Conservation (phyloP, 2,329 filamentous ascomycete genomes). For the Aspergillus intermedius region DNA sequence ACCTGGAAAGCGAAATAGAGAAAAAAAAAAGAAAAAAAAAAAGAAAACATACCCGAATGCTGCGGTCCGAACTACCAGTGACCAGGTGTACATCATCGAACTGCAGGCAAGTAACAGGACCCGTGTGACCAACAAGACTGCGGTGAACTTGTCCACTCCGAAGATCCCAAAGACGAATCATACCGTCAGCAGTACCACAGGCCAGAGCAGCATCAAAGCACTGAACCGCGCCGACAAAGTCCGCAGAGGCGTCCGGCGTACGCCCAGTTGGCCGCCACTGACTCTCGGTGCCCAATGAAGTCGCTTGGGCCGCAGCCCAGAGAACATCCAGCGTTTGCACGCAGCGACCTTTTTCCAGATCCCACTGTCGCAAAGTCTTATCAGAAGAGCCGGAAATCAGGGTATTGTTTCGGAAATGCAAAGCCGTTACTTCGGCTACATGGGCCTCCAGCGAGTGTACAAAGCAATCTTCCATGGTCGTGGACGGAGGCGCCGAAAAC, state of each 20-base stretch:
- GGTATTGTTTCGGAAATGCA: slow-evolving; percentile 83
- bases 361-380: slow-evolving; percentile 97
- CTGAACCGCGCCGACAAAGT: slow-evolving; percentile 91
- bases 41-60: slow-evolving; percentile 68
- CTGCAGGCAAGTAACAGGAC: slow-evolving; percentile 85
- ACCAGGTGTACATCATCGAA: slow-evolving; percentile 95
- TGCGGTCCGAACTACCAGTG: slow-evolving; percentile 85
- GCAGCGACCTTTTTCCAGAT: slow-evolving; percentile 92
- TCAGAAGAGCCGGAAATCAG: slow-evolving; percentile 93
- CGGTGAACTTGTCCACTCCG: slow-evolving; percentile 94
- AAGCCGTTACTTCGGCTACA: slow-evolving; percentile 86
- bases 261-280: slow-evolving; percentile 66
- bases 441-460: slow-evolving; percentile 86
- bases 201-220: slow-evolving; percentile 94
- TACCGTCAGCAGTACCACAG: slow-evolving; percentile 93
- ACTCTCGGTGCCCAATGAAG: slow-evolving; percentile 54
- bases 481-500: slow-evolving; percentile 59
- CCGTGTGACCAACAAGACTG: slow-evolving; percentile 91
- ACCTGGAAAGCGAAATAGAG: background rate
- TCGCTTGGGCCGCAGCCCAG: slow-evolving; percentile 92
- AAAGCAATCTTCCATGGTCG: slow-evolving; percentile 81
- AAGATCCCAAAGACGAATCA: slow-evolving; percentile 95
- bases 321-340: slow-evolving; percentile 96
- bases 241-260: slow-evolving; percentile 60
- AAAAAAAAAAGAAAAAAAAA: slow-evolving; percentile 1